These are phyloP conservation scores for Saccharum officinarum DNA, from an alignment of 176 grass and related monocot genomes.

Conservation along the genomic window DNA sequence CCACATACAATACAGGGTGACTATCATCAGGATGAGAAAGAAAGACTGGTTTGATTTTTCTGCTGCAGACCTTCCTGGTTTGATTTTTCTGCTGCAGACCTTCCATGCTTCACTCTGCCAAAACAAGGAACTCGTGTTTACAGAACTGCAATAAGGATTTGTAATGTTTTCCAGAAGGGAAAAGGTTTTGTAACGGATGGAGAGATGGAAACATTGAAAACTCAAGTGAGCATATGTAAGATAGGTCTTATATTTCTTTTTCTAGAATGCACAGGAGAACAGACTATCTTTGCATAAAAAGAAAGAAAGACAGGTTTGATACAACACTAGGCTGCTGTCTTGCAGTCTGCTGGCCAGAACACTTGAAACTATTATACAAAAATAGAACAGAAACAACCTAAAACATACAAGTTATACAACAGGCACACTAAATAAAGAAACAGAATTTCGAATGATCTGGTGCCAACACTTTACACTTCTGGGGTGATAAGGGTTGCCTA, in stretches of 20 bases:
- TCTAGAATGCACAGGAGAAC: background rate
- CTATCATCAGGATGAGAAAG: slow-evolving; percentile 60
- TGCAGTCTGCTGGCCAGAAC: background rate
- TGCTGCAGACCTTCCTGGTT: slow-evolving; percentile 56
- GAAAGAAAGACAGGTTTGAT: background rate
- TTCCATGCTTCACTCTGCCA: slow-evolving; percentile 57
- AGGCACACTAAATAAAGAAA: background rate
- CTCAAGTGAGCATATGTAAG: slow-evolving; percentile 2
- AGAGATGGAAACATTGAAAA: background rate
- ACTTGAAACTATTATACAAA: background rate
- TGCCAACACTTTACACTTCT: background rate
- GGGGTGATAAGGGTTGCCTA: background rate
- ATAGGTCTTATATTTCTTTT: background rate
- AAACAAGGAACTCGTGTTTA: slow-evolving; percentile 28
- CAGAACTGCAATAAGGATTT: background rate
- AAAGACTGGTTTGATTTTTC: slow-evolving; percentile 78
- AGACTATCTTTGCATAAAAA: background rate
- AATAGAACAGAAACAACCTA: background rate
- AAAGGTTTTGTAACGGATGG: background rate
- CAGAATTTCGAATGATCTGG: background rate
- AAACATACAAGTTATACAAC: background rate
- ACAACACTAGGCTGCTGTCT: background rate
- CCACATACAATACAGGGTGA: slow-evolving; percentile 75
- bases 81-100: slow-evolving; percentile 61
- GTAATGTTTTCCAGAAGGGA: background rate